phyloP scores from a whole-genome alignment of 2,329 filamentous ascomycete genomes.

The Gremmenia infestans region DNA sequence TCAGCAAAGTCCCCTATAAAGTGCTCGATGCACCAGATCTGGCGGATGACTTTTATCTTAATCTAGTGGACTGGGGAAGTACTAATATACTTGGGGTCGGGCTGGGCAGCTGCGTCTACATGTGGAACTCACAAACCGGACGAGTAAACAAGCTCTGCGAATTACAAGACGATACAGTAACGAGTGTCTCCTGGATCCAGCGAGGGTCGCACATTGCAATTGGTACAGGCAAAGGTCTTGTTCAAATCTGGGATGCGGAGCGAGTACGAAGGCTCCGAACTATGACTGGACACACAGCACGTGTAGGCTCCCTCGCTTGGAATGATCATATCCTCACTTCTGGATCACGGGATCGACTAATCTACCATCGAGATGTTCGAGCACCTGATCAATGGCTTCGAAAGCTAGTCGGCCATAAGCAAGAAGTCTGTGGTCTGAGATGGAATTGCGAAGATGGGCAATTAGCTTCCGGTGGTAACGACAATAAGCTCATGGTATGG shows the following conservation, averaged over 20 bases:
- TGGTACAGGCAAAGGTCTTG: constrained; percentile 87
- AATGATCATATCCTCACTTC: constrained; percentile 97
- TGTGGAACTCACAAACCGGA: constrained; percentile 94
- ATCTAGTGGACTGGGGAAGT: constrained; percentile 95
- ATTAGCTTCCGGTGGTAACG: constrained; percentile 91
- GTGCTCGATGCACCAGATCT: constrained; percentile 94
- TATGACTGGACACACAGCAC: constrained; percentile 93
- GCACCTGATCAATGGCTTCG: constrained; percentile 85
- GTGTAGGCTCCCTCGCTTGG: constrained; percentile 93
- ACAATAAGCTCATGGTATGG: constrained; percentile 99
- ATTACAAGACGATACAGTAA: constrained; percentile 87
- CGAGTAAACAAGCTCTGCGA: constrained; percentile 93
- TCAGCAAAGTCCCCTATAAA: constrained; percentile 97
- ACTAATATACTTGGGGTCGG: constrained; percentile 92
- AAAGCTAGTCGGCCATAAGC: constrained; percentile 89
- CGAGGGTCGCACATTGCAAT: constrained; percentile 94
- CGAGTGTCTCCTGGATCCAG: constrained; percentile 97
- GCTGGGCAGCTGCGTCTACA: constrained; percentile 87
- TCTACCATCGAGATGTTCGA: constrained; percentile 93
- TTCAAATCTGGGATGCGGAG: constrained; percentile 97
- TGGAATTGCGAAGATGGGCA: constrained; percentile 98
- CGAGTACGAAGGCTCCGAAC: constrained; percentile 79
- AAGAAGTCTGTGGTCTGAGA: constrained; percentile 92
- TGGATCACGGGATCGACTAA: constrained; percentile 85
- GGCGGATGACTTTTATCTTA: constrained; percentile 96